Conservation (phyloP, 306 rosid genomes). For the Pachyrhizus erosus region DNA sequence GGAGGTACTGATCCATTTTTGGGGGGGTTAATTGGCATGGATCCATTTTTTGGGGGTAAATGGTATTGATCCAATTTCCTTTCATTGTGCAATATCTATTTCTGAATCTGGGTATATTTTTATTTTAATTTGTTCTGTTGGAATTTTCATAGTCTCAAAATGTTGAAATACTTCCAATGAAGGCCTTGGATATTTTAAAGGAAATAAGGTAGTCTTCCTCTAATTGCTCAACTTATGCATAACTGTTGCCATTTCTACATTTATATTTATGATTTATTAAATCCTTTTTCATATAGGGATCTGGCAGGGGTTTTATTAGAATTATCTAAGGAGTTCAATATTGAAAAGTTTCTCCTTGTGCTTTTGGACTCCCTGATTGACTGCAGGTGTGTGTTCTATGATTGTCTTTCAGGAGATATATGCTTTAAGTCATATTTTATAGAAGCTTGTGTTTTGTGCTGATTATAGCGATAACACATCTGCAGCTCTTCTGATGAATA, state of each 20-base stretch:
- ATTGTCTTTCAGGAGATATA: conserved; percentile 9
- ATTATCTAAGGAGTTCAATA: conserved; percentile 76
- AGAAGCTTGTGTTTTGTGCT: conserved; percentile 37
- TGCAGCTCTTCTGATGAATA: conserved; percentile 74
- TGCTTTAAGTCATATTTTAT: conserved; percentile 15
- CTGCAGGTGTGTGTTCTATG: conserved; percentile 62
- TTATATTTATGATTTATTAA: conserved; percentile 34
- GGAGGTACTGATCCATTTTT: conserved; percentile 20
- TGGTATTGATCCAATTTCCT: background rate
- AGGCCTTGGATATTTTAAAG: conserved; percentile 72
- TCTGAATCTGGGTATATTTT: background rate
- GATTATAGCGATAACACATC: conserved; percentile 36
- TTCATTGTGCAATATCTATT: conserved; percentile 5
- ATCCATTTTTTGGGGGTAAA: background rate
- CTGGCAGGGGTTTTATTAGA: conserved; percentile 64
- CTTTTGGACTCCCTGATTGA: conserved; percentile 83
- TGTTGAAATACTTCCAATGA: conserved; percentile 66
- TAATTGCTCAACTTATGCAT: conserved; percentile 27
- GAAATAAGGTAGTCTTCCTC: conserved; percentile 66
- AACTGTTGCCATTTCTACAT: conserved; percentile 23
- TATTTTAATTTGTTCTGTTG: conserved; percentile 39
- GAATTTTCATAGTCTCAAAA: conserved; percentile 67
- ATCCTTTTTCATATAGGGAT: conserved; percentile 59
- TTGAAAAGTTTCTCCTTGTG: conserved; percentile 69
- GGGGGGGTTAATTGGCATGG: no score